A percentile compares a stretch with the other conserved stretches of the same genome.
phyloP scores from a whole-genome alignment of 257 asterid genomes.

The Schizonepeta tenuifolia region DNA sequence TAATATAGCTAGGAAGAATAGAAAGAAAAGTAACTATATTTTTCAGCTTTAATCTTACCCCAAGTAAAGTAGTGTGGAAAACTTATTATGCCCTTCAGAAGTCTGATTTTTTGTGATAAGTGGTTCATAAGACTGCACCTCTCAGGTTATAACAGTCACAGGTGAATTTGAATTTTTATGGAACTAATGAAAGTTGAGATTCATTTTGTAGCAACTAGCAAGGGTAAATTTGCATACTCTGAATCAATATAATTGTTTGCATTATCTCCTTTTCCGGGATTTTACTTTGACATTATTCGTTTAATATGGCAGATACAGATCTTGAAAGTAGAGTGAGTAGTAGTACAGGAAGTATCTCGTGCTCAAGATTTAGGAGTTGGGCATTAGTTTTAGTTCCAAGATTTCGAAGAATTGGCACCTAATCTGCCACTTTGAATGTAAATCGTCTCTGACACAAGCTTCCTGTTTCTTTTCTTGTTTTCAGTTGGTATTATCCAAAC shows the following conservation, averaged over 20 bases:
- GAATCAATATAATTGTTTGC: background rate
- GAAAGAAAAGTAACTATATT: background rate
- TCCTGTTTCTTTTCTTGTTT: no score
- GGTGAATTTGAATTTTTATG: background rate
- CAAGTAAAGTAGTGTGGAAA: no score
- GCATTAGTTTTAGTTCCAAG: slow-evolving; percentile 20
- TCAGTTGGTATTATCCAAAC: slow-evolving; percentile 14
- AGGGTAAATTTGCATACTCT: background rate
- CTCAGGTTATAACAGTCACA: background rate
- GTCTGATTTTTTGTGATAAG: background rate
- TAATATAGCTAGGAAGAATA: background rate
- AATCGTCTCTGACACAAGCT: background rate
- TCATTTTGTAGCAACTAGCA: background rate
- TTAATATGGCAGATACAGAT: slow-evolving; percentile 21
- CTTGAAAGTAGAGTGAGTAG: background rate
- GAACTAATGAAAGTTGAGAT: background rate
- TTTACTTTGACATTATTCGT: background rate
- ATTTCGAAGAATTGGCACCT: background rate
- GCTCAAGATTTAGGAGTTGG: slow-evolving; percentile 16
- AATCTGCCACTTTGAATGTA: background rate
- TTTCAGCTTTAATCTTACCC: background rate
- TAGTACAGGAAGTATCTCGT: background rate
- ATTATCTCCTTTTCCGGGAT: background rate
- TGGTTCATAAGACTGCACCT: background rate
- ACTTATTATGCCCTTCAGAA: background rate